A percentile compares a stretch with the other conserved stretches of the same genome.
Evolutionary conservation across 495 filamentous ascomycete genomes (phyloP).

Genomic region (Xanthoparmelia taractica): DNA sequence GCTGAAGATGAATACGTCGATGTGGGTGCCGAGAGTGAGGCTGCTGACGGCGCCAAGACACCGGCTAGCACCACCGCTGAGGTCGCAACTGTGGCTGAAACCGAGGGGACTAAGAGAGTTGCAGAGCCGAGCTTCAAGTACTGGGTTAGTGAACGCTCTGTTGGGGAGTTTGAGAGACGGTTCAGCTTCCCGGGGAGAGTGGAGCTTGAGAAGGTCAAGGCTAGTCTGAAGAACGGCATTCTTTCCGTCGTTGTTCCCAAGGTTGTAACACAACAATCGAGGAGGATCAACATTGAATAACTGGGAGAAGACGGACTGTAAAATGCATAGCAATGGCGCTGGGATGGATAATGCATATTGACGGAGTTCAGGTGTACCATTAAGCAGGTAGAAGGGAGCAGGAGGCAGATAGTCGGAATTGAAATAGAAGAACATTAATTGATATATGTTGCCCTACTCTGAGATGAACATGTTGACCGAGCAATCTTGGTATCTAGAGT

Average conservation of each 20-base stretch:
- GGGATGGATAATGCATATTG: background rate
- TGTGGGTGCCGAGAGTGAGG: constrained; percentile 28
- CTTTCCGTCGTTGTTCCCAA: constrained; percentile 71
- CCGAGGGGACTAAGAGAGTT: constrained; percentile 2
- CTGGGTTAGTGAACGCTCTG: constrained; percentile 72
- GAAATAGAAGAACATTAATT: too few species aligned
- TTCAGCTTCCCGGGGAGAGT: constrained; percentile 72
- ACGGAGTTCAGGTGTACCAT: background rate
- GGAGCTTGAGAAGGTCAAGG: constrained; percentile 69
- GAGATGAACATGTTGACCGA: too few species aligned
- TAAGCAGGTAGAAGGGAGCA: background rate
- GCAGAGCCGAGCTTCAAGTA: constrained; percentile 48
- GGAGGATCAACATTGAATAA: constrained; percentile 53
- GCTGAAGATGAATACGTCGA: constrained; percentile 56
- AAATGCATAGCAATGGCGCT: constrained; percentile 4
- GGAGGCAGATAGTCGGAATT: too few species aligned
- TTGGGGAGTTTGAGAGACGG: constrained; percentile 70
- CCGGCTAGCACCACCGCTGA: constrained; percentile 24
- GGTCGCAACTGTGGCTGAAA: constrained; percentile 1
- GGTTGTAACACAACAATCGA: constrained; percentile 44
- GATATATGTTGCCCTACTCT: too few species aligned
- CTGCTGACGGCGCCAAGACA: constrained; percentile 25
- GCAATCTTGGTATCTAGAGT: too few species aligned
- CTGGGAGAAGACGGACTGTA: background rate
- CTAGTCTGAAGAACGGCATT: constrained; percentile 67